Conservation (phyloP, 805 yeast species). For the Groenewaldozyma salmanticensis region DNA sequence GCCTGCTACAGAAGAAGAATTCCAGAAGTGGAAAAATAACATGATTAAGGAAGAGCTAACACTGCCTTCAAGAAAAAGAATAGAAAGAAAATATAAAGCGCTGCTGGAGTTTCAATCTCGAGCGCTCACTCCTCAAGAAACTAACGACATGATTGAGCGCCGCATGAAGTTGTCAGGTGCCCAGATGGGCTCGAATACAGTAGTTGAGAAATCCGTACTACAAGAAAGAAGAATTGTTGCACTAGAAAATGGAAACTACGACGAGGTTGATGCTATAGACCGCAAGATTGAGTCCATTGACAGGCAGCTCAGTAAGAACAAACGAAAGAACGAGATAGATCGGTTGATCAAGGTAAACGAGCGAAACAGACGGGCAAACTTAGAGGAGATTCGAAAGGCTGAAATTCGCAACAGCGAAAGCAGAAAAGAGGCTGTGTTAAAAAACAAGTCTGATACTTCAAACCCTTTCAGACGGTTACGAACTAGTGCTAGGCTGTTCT, state of each 20-base stretch:
- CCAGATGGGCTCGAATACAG: slow-evolving; percentile 60
- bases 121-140: slow-evolving; percentile 58
- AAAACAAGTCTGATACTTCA: slow-evolving; percentile 31
- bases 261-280: slow-evolving; percentile 26
- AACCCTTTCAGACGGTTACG: slow-evolving; percentile 87
- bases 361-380: slow-evolving; percentile 76
- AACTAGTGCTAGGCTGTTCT: slow-evolving; percentile 79
- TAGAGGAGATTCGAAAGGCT: slow-evolving; percentile 66
- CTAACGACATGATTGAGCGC: slow-evolving; percentile 66
- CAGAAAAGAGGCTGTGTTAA: slow-evolving; percentile 33
- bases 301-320: slow-evolving; percentile 5
- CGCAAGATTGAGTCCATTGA: slow-evolving; percentile 24
- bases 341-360: slow-evolving; percentile 67
- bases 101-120: slow-evolving; percentile 53
- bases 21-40: slow-evolving; percentile 54
- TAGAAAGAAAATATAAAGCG: slow-evolving; percentile 55
- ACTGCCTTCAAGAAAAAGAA: slow-evolving; percentile 54
- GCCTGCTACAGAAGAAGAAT: slow-evolving; percentile 61
- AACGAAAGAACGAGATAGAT: slow-evolving; percentile 16
- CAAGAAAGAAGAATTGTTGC: slow-evolving; percentile 73
- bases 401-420: slow-evolving; percentile 55
- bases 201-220: slow-evolving; percentile 60
- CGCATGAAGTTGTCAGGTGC: slow-evolving; percentile 55
- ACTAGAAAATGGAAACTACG: slow-evolving; percentile 32
- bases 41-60: slow-evolving; percentile 46